Conservation (phyloP, 345 rosid species). For the Camelina hispida region DNA sequence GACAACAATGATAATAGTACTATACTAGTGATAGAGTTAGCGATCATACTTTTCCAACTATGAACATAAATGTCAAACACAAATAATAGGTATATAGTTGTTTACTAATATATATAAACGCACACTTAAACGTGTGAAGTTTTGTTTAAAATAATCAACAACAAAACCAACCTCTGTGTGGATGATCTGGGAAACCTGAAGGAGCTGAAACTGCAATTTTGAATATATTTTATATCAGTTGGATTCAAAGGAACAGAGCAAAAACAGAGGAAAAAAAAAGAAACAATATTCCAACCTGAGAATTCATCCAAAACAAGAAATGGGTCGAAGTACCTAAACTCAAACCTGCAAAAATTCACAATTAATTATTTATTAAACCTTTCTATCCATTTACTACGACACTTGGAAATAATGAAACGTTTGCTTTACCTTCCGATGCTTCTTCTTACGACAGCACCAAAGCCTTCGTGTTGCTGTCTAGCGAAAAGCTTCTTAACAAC, state of each 20-base stretch:
- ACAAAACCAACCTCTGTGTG: conserved; percentile 70
- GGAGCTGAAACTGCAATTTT: conserved; percentile 71
- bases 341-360: conserved; percentile 58
- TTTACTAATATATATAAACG: conserved; percentile 10
- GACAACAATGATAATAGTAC: neutral
- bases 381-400: neutral
- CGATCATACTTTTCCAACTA: too few relatives aligned
- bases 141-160: neutral
- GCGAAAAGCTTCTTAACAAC: conserved; percentile 82
- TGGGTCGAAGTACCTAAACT: conserved; percentile 84
- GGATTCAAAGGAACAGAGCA: conserved; percentile 15
- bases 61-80: neutral
- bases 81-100: neutral
- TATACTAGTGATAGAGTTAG: neutral
- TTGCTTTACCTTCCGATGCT: conserved; percentile 79
- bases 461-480: conserved; percentile 86
- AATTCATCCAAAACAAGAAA: conserved; percentile 87
- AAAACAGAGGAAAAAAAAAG: conserved; percentile 17
- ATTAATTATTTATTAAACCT: neutral
- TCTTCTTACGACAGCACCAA: conserved; percentile 90
- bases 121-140: conserved; percentile 6
- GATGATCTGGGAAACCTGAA: conserved; percentile 95
- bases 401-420: neutral
- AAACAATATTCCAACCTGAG: conserved; percentile 55
- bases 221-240: neutral